A percentile compares a stretch with the other conserved stretches of the same genome.
These are phyloP conservation scores for Leccinum ponderosum DNA, from an alignment of 1,284 basidiomycete genomes.

Conservation along the genomic window DNA sequence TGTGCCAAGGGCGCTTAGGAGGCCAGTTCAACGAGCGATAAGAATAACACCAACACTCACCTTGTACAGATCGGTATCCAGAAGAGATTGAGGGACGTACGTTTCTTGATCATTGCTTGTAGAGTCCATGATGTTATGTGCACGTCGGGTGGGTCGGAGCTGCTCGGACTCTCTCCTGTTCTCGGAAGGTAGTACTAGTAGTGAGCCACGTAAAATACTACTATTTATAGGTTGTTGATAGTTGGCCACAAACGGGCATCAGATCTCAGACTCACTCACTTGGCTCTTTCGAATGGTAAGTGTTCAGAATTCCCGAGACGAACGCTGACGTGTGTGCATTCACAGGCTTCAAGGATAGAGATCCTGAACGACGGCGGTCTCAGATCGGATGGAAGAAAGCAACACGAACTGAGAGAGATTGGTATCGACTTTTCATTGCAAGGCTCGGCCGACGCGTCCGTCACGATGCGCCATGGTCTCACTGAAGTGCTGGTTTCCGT, in stretches of 20 bases:
- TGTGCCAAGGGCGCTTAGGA: background rate
- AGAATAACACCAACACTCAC: slow-evolving; percentile 36
- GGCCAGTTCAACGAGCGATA: background rate
- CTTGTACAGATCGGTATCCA: slow-evolving; percentile 98
- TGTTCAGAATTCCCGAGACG: background rate
- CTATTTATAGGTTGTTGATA: background rate
- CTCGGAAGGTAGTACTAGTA: no score
- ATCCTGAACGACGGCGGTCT: slow-evolving; percentile 88
- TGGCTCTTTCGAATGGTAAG: slow-evolving; percentile 18
- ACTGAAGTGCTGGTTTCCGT: slow-evolving; percentile 87
- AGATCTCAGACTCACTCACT: no score
- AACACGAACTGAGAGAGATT: slow-evolving; percentile 87
- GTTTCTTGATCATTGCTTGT: slow-evolving; percentile 4
- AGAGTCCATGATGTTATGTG: slow-evolving; percentile 14
- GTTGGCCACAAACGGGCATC: background rate
- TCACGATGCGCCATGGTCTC: slow-evolving; percentile 84
- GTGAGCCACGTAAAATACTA: no score
- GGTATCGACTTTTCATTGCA: slow-evolving; percentile 77
- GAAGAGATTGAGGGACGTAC: slow-evolving; percentile 52
- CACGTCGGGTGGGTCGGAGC: background rate
- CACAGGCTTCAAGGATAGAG: slow-evolving; percentile 77
- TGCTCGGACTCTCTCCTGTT: no score
- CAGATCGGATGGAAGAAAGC: slow-evolving; percentile 89
- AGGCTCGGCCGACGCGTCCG: slow-evolving; percentile 83
- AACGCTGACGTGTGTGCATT: background rate